Base-by-base conservation (phyloP, 176 grass and related monocot species). In the Alopecurus myosuroides region DNA sequence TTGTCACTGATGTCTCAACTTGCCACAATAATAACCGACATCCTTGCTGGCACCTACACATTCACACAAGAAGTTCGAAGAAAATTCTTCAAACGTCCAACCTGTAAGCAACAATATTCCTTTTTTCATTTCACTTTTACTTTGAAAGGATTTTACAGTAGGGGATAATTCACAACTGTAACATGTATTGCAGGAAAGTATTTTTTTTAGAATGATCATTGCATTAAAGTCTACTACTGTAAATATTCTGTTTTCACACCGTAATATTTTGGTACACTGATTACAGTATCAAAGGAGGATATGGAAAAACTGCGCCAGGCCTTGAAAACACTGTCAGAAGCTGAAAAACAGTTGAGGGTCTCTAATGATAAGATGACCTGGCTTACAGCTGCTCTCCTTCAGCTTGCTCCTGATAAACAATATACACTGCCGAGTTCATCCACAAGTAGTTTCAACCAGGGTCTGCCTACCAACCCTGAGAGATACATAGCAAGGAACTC, bases 271-370 rank as follows among this genome's bases (percentile, higher is more conserved):
- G 70, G 39, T 90, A 57, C 87, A 31, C 20, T 74, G n/a, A 60
- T 88, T 87, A 73, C 84, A 99, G 97, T 96, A 86, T 95, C 93
- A 82, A 96, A 92, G 82, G 97, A 92, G 81, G 89, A 94, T 53
- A 92, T 92, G 85, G 93, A 99, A 90, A 94, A 91, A 82, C 74
- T 99, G 58, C 87, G 97, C 1, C 91, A 96, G 68, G 93, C 93
- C 50, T 92, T 99, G 70, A 99, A 87, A 86, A 90, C 87, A 34
- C 86, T 99, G 19, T 99, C 93, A 23, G 93, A 95, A 82, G 91
- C 93, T 78, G 97, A 99, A 86, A 99, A 99, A 84, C 97, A 99
- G 85, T 71, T 99, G 84, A 94, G 97, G 82, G 86, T 90, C n/a
- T 99, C 97, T 11, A 95, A 91, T 78, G 97, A 96, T 69, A 99